Evolutionary conservation across 2,329 filamentous ascomycete genomes (phyloP).

Genomic region (Fusarium subtropicale): DNA sequence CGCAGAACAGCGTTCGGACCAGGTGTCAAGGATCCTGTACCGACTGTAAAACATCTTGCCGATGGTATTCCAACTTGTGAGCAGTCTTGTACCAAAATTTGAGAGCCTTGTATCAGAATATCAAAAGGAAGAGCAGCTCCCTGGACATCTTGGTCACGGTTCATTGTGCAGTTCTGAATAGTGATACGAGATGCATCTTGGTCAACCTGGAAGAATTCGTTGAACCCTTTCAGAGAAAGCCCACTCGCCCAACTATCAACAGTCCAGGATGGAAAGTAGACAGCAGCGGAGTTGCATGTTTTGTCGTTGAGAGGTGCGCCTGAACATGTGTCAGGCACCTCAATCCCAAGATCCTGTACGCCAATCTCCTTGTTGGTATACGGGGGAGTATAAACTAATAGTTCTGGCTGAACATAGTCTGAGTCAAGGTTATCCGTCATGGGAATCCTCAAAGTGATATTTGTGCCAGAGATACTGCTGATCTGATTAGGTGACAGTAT

Average conservation of each 20-base stretch:
- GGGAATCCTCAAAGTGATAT: conserved; percentile 33
- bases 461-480: conserved; percentile 17
- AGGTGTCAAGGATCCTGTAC: conserved; percentile 24
- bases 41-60: conserved; percentile 34
- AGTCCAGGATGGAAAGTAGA: conserved; percentile 38
- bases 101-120: conserved; percentile 35
- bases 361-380: conserved; percentile 30
- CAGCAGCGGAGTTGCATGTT: conserved; percentile 28
- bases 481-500: conserved; percentile 32
- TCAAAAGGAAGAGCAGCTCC: conserved; percentile 32
- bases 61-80: conserved; percentile 17
- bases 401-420: conserved; percentile 20
- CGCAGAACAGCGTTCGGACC: conserved; percentile 39
- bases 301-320: background rate
- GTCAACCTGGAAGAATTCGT: conserved; percentile 34
- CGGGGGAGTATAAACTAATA: conserved; percentile 29
- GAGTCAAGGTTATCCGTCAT: conserved; percentile 37
- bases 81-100: conserved; percentile 36
- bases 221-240: conserved; percentile 35
- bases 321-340: conserved; percentile 24
- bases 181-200: conserved; percentile 36
- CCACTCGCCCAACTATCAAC: conserved; percentile 38
- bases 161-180: conserved; percentile 24
- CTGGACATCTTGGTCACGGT: conserved; percentile 21
- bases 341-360: conserved; percentile 20